Base-by-base conservation (phyloP, 768 basidiomycete genomes). In the Artomyces pyxidatus region DNA sequence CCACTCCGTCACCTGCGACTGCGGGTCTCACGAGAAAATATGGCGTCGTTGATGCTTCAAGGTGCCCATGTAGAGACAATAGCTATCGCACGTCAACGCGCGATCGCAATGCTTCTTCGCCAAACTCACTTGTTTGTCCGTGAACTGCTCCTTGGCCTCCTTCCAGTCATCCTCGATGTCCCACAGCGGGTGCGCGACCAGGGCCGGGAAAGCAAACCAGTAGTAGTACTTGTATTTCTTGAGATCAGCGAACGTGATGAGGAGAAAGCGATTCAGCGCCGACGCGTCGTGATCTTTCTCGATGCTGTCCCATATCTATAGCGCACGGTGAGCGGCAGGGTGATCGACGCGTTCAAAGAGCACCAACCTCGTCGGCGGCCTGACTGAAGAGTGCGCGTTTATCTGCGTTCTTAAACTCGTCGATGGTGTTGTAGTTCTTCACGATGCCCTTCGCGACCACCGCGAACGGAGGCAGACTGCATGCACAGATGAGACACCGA, bases 151-250 rank as follows among this genome's bases (percentile, higher is more conserved):
- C 0, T 67, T 63, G 3, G 78, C 84, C 26, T 55, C 46, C 42
- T 61, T 67, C 80, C 86, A 87, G 0, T 83, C 85, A 10, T 72
- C 76, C 28, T 71, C 69, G 56, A 88, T 83, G 70, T 89, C 84
- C 94, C 94, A 97, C 5, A 85, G 80, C 6, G 96, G 93, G 57
- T 89, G 91, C 19, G 88, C 72, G 0, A 85, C 83, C 55, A 97
- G 83, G 0, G 94, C 91, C 2, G 96, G 95, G 64, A 97, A 96
- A 0, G 88, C 87, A 61, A 97, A 97, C 96, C 95, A 99, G 67
- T 97, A 97, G 61, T 85, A 93, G 63, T 92, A 98, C 57, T 85
- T 86, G 73, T 96, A 97, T 65, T 94, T 97, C 75, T 98, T 99
- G 58, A 99, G 81, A 66, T 99, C 96, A 0, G 96, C 90, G 58